Evolutionary conservation across 305 asterid genomes (phyloP), one percentile per base, ranked within the genome.

Genomic region (Rubia tinctorum): DNA sequence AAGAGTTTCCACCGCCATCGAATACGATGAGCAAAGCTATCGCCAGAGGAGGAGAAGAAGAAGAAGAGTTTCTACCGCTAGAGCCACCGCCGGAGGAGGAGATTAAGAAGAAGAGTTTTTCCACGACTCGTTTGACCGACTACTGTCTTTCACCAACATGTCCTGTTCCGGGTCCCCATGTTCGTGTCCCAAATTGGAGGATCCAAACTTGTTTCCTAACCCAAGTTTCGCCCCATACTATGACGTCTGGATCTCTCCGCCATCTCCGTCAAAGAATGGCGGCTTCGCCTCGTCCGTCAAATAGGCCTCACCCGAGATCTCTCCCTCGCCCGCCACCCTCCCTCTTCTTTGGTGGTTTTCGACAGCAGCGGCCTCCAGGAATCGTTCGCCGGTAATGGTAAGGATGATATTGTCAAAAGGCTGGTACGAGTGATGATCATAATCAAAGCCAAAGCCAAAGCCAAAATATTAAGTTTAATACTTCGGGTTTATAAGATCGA

Each of bases 231-330:
- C 51, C 72, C 51, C 68, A 5, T 85, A 82, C 84, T 95, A 92
- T 78, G 97, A 93, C 79, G 84, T 95, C 61, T 95, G 99, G 99
- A 86, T 87, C 84, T 91, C 98, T 68, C 91, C 82, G 71, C 98
- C 98, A 12, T 86, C 88, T 93, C 99, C 73, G 91, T 95, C 77
- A 85, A 87, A 65, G 93, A 91, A 86, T 97, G 99, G 59, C 95
- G 98, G 44, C 47, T 85, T 40, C 88, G 86, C 49, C 95, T 95
- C 49, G 87, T 95, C 74, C 77, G 80, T 56, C 93, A 84, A 81
- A 87, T 95, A 93, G 99, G 99, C 0, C 92, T 95, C 82, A 71
- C 79, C 58, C 80, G 87, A 9, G 97, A 95, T 83, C 90, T 92
- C 15, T 72, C 95, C 51, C 82, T 95, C 68, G 83, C 83, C 80